These are phyloP conservation scores for Silene conica DNA, from an alignment of 148 eudicot species.

Conservation along the genomic window DNA sequence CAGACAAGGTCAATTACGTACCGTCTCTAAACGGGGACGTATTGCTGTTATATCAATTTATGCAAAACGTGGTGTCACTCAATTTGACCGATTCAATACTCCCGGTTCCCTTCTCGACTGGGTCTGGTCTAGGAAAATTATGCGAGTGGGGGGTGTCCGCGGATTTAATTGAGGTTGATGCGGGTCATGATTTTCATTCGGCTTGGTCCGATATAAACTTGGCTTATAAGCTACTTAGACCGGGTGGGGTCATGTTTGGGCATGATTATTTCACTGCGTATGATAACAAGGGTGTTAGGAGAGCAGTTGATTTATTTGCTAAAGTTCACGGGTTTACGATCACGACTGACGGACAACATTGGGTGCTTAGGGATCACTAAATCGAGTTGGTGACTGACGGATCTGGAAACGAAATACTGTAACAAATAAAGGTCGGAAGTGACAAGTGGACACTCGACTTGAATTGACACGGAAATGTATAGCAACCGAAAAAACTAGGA, in stretches of 20 bases:
- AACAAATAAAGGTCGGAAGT: too few species aligned
- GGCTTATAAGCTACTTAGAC: conserved; percentile 52
- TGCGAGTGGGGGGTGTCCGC: conserved; percentile 65
- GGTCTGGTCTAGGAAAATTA: conserved; percentile 43
- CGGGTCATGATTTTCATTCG: conserved; percentile 72
- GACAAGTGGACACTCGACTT: too few species aligned
- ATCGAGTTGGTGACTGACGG: too few species aligned
- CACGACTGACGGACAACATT: conserved; percentile 53
- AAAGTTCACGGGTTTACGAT: conserved; percentile 41
- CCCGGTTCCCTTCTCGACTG: conserved; percentile 53
- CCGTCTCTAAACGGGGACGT: conserved; percentile 55
- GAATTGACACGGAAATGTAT: too few species aligned
- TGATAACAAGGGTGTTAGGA: conserved; percentile 57
- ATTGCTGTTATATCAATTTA: conserved; percentile 48
- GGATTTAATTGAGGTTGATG: conserved; percentile 66
- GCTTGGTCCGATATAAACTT: conserved; percentile 71
- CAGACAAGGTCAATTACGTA: conserved; percentile 18
- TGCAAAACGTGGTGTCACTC: conserved; percentile 49
- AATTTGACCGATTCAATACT: conserved; percentile 35
- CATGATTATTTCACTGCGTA: conserved; percentile 49
- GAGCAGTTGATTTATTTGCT: conserved; percentile 72
- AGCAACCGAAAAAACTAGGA: too few species aligned
- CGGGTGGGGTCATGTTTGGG: conserved; percentile 75
- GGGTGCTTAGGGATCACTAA: too few species aligned
- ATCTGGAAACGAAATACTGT: too few species aligned